phyloP scores from a whole-genome alignment of 495 filamentous ascomycete genomes.

The Aspergillus ostianus region DNA sequence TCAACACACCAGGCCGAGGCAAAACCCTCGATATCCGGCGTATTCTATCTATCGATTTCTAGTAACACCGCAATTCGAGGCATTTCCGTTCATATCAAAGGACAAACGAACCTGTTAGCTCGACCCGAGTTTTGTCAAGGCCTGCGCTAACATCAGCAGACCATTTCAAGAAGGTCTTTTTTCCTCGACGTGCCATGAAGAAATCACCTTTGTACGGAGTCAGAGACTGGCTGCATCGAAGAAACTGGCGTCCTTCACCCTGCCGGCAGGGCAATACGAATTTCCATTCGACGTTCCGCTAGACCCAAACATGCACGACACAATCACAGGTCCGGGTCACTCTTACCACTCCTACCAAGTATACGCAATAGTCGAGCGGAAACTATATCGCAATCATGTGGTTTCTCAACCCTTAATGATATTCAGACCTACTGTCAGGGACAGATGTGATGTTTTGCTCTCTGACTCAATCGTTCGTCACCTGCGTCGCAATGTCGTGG shows the following conservation, averaged over 20 bases:
- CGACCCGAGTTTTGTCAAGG: background rate
- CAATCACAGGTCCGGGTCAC: constrained; percentile 17
- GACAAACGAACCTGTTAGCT: constrained; percentile 20
- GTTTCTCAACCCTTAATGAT: constrained; percentile 19
- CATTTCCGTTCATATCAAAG: constrained; percentile 20
- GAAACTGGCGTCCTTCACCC: constrained; percentile 19
- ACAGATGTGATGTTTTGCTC: background rate
- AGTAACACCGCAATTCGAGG: constrained; percentile 9
- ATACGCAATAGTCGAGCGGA: constrained; percentile 18
- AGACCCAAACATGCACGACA: constrained; percentile 13
- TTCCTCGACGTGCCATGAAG: constrained; percentile 8
- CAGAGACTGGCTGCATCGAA: constrained; percentile 21
- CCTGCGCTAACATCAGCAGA: constrained; percentile 1
- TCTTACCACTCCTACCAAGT: constrained; percentile 26
- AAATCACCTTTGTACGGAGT: constrained; percentile 13
- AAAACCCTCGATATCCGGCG: constrained; percentile 15
- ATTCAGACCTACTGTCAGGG: background rate
- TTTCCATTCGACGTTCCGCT: constrained; percentile 27
- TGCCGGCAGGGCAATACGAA: constrained; percentile 24
- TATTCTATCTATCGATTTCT: constrained; percentile 13
- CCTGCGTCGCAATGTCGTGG: background rate
- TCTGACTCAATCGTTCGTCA: constrained; percentile 3
- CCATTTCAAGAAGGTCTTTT: constrained; percentile 10
- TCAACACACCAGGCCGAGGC: constrained; percentile 3
- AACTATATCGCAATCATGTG: constrained; percentile 12